Percentiles rank a stretch among this genome's conserved stretches.
Conservation (phyloP, 306 rosid species). For the Sechiopsis laciniata region DNA sequence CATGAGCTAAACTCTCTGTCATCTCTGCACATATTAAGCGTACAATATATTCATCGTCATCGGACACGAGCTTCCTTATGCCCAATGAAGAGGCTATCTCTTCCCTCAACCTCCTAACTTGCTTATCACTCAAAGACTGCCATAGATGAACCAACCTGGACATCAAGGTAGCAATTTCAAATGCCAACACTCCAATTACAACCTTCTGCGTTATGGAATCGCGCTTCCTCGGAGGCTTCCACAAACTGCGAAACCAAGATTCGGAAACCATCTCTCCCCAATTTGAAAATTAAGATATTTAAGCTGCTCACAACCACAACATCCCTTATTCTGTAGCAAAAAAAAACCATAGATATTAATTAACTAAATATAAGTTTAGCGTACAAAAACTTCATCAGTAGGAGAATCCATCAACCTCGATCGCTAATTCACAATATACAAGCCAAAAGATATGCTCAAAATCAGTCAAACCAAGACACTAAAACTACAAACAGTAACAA, state of each 20-base stretch:
- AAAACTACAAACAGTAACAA: constrained; percentile 2
- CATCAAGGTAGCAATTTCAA: constrained; percentile 94
- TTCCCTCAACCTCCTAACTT: constrained; percentile 60
- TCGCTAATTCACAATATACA: not conserved
- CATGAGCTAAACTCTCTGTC: constrained; percentile 58
- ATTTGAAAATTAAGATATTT: constrained; percentile 29
- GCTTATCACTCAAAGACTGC: constrained; percentile 78
- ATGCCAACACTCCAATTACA: constrained; percentile 74
- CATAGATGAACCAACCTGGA: constrained; percentile 85
- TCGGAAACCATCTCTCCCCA: constrained; percentile 62
- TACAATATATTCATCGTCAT: constrained; percentile 56
- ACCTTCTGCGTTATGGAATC: constrained; percentile 52
- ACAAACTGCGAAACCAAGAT: constrained; percentile 78
- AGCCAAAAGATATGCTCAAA: not conserved
- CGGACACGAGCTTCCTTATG: constrained; percentile 73
- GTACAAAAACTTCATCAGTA: not conserved
- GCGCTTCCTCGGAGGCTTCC: constrained; percentile 66
- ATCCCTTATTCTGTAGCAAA: constrained; percentile 28
- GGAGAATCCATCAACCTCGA: not conserved
- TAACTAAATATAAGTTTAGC: not conserved
- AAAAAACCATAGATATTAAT: not conserved
- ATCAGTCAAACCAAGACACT: not conserved
- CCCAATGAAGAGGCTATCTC: constrained; percentile 71
- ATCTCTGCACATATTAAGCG: constrained; percentile 60
- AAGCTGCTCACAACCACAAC: constrained; percentile 31